A percentile compares a stretch with the other conserved stretches of the same genome.
These are phyloP conservation scores for Phytophthora constricta DNA, from an alignment of 352 stramenopile species.

Conservation along the genomic window DNA sequence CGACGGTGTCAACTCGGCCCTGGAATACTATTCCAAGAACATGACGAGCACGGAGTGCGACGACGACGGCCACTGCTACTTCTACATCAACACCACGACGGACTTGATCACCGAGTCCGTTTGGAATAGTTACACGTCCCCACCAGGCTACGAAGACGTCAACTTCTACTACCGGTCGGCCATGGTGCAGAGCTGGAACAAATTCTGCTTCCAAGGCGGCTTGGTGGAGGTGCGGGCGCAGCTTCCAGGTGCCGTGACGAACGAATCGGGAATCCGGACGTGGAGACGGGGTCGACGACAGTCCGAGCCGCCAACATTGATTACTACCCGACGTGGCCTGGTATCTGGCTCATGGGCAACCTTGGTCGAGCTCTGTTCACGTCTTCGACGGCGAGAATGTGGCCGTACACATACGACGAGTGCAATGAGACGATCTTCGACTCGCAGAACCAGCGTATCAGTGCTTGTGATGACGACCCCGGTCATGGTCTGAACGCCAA, in stretches of 20 bases:
- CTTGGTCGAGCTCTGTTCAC: conserved; percentile 92
- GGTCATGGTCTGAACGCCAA: conserved; percentile 90
- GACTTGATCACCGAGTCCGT: conserved; percentile 41
- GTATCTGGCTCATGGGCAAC: conserved; percentile 95
- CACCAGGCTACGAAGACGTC: conserved; percentile 44
- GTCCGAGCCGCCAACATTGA: conserved; percentile 29
- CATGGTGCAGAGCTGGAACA: conserved; percentile 92
- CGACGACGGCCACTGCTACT: conserved; percentile 48
- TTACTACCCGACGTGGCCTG: conserved; percentile 84
- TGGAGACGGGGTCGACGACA: conserved; percentile 35
- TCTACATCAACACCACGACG: conserved; percentile 49
- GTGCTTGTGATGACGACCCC: conserved; percentile 86
- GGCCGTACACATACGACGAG: conserved; percentile 93
- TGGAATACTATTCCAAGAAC: conserved; percentile 68
- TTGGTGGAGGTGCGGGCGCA: conserved; percentile 86
- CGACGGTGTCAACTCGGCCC: conserved; percentile 66
- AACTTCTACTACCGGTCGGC: conserved; percentile 40
- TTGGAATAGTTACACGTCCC: conserved; percentile 57
- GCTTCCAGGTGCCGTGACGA: conserved; percentile 80
- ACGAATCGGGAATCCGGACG: conserved; percentile 42
- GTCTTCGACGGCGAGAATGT: conserved; percentile 87
- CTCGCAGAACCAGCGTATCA: conserved; percentile 59
- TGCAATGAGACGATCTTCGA: conserved; percentile 73
- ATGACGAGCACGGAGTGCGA: conserved; percentile 62
- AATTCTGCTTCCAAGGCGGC: conserved; percentile 92